Evolutionary conservation across 495 filamentous ascomycete genomes (phyloP), one percentile per base, ranked within the genome.

Genomic region (Penicillium argentinense): DNA sequence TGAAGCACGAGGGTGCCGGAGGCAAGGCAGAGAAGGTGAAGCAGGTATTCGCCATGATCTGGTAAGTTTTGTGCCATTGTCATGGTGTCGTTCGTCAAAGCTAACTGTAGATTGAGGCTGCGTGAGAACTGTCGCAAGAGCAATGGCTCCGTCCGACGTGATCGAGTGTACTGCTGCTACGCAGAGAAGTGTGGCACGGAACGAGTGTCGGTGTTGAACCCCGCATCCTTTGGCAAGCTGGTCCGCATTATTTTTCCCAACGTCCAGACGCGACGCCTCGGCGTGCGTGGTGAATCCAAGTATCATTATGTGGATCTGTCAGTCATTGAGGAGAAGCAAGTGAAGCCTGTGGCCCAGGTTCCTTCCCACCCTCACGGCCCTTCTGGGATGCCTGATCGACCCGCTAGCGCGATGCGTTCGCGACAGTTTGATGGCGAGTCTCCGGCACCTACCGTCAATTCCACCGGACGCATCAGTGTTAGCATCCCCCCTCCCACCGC

Each of bases 11-110:
- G 61, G 85, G 84, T 26, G 87, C 89, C 11, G 73, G 73, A 8
- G 71, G 71, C 9, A 89, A 90, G 62, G 88, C 92, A 5, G 93
- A 98, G 64, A 87, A 95, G 63, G 88, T 91, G 30, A 91, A 96
- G 49, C 93, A 98, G 72, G 84, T 98, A 18, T 97, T 97, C 64
- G 93, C 93, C 11, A 95, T 98, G 88, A 82, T 95, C 46, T 98
- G 93, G 93, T 97, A 81, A 61, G 70, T 6, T 45, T 5, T 3
- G 5, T n/a, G 4, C 28, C 28, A 12, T n/a, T 30, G 9, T 5
- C 13, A 4, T 5, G 5, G 12, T 30, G 3, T 30, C 28, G 3
- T 4, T 3, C 28, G 12, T 30, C 5, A 30, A n/a, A n/a, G n/a
- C n/a, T n/a, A 7, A 30, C 5, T 3, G 11, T 61, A 96, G 92